A percentile compares a stretch with the other conserved stretches of the same genome.
Conservation (phyloP, 164 flowering plant genomes). For the Magnolia kwangsiensis region DNA sequence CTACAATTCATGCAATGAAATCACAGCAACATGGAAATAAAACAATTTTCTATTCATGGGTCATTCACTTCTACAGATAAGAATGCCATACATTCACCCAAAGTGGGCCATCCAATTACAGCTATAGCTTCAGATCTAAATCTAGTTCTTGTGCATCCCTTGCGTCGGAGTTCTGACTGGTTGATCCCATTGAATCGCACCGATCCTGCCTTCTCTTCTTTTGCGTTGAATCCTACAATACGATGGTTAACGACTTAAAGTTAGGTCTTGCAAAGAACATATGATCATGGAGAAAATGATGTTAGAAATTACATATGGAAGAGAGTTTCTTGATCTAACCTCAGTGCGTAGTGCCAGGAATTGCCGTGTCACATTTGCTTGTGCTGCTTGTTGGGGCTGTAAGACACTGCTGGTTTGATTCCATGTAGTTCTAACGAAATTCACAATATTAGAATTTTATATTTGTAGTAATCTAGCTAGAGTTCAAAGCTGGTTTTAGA, state of each 20-base stretch:
- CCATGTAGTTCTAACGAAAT: slow-evolving; percentile 34
- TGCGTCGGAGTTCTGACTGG: slow-evolving; percentile 58
- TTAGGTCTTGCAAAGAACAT: neutral
- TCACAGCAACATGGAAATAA: neutral
- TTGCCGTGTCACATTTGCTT: slow-evolving; percentile 39
- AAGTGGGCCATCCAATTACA: neutral
- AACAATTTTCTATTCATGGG: neutral
- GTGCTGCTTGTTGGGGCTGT: slow-evolving; percentile 33
- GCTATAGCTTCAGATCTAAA: slow-evolving; percentile 59
- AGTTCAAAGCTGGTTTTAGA: neutral
- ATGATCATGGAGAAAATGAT: neutral
- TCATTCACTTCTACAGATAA: neutral
- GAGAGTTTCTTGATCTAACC: slow-evolving; percentile 19
- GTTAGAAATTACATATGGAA: neutral
- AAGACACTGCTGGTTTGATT: slow-evolving; percentile 27
- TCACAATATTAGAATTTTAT: neutral
- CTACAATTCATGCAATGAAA: slow-evolving; percentile 6
- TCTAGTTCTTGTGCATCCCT: slow-evolving; percentile 60
- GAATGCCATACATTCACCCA: neutral
- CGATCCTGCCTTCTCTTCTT: slow-evolving; percentile 35
- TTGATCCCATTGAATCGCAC: slow-evolving; percentile 43
- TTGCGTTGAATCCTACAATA: slow-evolving; percentile 31
- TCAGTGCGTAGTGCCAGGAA: slow-evolving; percentile 27
- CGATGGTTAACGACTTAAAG: neutral
- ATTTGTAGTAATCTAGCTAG: neutral